Evolutionary conservation across 495 filamentous ascomycete genomes (phyloP), one percentile per base, ranked within the genome.

Genomic region (Penicillium cinerascens): DNA sequence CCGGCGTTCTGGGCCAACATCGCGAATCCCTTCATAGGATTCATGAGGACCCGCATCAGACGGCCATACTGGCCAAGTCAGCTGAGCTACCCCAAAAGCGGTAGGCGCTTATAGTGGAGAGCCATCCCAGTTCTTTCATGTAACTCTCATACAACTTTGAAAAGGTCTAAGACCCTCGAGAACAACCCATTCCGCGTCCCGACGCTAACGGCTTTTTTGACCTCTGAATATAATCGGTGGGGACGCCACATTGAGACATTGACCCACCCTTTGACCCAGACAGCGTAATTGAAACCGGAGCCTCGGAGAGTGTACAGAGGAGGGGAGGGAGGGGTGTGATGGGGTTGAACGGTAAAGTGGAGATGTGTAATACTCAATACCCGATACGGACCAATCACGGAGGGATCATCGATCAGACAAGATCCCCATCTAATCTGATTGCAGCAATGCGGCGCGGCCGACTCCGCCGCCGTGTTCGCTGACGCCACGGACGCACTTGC

Each of bases 371-470:
- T 33, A 33, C 37, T 23, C n/a, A 18, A 46, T 21, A 6, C 9
- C 6, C 4, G 13, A 2, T 15, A 17, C 35, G 17, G 17, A 9
- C 48, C 27, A 53, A 48, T 47, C 20, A 27, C 11, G 17, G 0
- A 25, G 9, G 10, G 33, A 41, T 41, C 36, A 2, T 33, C 47
- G 53, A 69, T 69, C 66, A 59, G 64, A 69, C 63, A 65, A 69
- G 66, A 65, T 69, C 49, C 37, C 51, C 48, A 59, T 66, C 60
- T 69, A 67, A 69, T 69, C 66, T 65, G 61, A 69, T 69, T 52
- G 25, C 25, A 42, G 26, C 13, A 50, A 50, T 50, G 29, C 3
- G 26, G 25, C 26, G 26, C 26, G 29, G 29, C 29, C 29, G 11
- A 13, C 29, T 33, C 29, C 29, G 29, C 29, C 10, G 8, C 8